Base-by-base conservation (phyloP, 2,329 filamentous ascomycete species). In the Fusarium bactridioides region DNA sequence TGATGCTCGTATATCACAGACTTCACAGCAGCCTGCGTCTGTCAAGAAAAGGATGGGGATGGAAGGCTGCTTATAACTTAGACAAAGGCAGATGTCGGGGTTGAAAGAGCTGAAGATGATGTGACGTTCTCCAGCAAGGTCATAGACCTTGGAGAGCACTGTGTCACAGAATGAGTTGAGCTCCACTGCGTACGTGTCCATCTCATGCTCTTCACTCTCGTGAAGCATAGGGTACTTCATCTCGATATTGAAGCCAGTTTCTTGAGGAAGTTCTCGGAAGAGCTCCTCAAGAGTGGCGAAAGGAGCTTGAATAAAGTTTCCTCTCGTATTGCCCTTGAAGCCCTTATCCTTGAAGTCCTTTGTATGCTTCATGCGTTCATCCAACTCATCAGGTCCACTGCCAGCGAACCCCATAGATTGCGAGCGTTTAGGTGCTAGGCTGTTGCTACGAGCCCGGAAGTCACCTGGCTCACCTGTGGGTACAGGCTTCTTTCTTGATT, bases 171-270 rank as follows among this genome's bases (percentile, higher is more conserved):
- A 99, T 3, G 92, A 94, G 83, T 98, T 98, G 75, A 98, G 88
- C 83, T 99, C 96, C 51, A 98, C 93, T 1, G 94, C 95, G 79
- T 97, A 97, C 7, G 93, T 93, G 80, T 98, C 95, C 94, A 98
- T 98, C 76, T 97, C 94, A 74, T 98, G 93, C 80, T 97, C 93
- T 81, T 98, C 94, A 65, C 91, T 94, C 85, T 99, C 97, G 80
- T 95, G 92, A 45, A 99, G 89, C 95, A 98, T 98, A 10, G 96
- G 96, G 80, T 99, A 99, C 83, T 99, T 98, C 88, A 99, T 93
- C 84, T 99, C 96, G 75, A 99, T 97, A 82, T 99, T 98, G 87
- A 99, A 99, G 19, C 96, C 95, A 27, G 97, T 93, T 19, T 89
- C 87, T 70, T 92, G 88, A 0, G 94, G 94, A 1, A 99, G 84